phyloP scores from a whole-genome alignment of 768 basidiomycete genomes.

The Flagelloscypha sp. region DNA sequence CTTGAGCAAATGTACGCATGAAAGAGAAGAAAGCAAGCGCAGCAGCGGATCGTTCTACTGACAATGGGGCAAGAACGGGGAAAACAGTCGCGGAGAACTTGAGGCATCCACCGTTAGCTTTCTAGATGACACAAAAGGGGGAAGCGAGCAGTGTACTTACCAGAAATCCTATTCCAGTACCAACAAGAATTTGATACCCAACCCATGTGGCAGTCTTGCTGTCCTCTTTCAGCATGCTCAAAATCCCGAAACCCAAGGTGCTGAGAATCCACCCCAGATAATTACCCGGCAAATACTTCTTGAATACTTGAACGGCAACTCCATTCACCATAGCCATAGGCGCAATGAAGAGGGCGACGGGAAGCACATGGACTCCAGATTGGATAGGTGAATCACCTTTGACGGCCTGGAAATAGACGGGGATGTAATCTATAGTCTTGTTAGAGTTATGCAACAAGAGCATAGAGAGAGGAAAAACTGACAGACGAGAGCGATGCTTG shows the following conservation, averaged over 20 bases:
- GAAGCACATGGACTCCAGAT: conserved; percentile 26
- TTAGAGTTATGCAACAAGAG: no score
- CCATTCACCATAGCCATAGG: conserved; percentile 31
- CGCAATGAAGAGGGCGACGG: conserved; percentile 23
- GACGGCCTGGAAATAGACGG: conserved; percentile 36
- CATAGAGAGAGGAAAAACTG: conserved; percentile 17
- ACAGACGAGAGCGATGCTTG: conserved; percentile 17
- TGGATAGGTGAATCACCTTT: conserved; percentile 20
- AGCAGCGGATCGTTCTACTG: conserved; percentile 29
- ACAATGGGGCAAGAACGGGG: conserved; percentile 39
- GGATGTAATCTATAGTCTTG: conserved; percentile 24
- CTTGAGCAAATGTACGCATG: conserved; percentile 26
- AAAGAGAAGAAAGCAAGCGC: conserved; percentile 38
- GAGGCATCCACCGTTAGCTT: no score
- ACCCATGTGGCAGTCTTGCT: conserved; percentile 9
- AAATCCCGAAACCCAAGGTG: conserved; percentile 28
- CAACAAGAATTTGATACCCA: conserved; percentile 15
- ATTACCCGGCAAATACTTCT: conserved; percentile 26
- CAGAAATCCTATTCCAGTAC: conserved; percentile 19
- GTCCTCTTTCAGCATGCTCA: conserved; percentile 18
- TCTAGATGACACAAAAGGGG: no score
- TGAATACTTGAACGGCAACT: conserved; percentile 17
- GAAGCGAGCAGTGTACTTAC: no score
- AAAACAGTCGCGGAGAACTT: conserved; percentile 23
- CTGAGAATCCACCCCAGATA: conserved; percentile 27